Percentiles rank a stretch among this genome's conserved stretches.
Conservation (phyloP, 495 filamentous ascomycete species). For the Venustampulla echinocandica region DNA sequence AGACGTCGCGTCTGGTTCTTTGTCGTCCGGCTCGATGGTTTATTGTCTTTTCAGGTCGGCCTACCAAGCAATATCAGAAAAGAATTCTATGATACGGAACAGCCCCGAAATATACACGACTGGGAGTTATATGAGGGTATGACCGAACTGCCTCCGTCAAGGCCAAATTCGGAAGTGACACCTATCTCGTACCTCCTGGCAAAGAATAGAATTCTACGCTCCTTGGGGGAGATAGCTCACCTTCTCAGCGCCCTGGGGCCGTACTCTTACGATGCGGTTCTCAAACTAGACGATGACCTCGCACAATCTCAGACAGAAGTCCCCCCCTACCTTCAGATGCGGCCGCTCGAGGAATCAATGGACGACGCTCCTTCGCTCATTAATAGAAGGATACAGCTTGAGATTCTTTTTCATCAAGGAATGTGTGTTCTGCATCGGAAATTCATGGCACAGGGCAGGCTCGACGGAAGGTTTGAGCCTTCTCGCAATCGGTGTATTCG, state of each 20-base stretch:
- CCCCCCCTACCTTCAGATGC: constrained; percentile 50
- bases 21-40: constrained; percentile 26
- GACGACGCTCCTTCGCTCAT: constrained; percentile 52
- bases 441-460: constrained; percentile 48
- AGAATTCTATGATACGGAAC: constrained; percentile 24
- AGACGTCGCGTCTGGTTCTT: constrained; percentile 29
- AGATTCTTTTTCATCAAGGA: constrained; percentile 61
- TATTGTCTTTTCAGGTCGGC: constrained; percentile 30
- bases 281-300: constrained; percentile 25
- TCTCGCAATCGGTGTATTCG: constrained; percentile 20
- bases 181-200: constrained; percentile 39
- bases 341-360: constrained; percentile 50
- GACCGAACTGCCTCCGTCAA: constrained; percentile 33
- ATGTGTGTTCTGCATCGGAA: constrained; percentile 66
- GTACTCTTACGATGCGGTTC: constrained; percentile 16
- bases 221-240: constrained; percentile 33
- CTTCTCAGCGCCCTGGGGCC: constrained; percentile 26
- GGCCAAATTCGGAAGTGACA: constrained; percentile 38
- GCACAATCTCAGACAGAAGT: constrained; percentile 47
- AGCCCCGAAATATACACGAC: constrained; percentile 33
- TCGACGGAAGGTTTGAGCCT: constrained; percentile 9
- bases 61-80: constrained; percentile 27
- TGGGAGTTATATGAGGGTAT: constrained; percentile 38
- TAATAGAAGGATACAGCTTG: constrained; percentile 59
- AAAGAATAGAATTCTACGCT: constrained; percentile 32